A percentile compares a stretch with the other conserved stretches of the same genome.
Evolutionary conservation across 2,329 filamentous ascomycete species (phyloP).

Genomic region (Tolypocladium inflatum): DNA sequence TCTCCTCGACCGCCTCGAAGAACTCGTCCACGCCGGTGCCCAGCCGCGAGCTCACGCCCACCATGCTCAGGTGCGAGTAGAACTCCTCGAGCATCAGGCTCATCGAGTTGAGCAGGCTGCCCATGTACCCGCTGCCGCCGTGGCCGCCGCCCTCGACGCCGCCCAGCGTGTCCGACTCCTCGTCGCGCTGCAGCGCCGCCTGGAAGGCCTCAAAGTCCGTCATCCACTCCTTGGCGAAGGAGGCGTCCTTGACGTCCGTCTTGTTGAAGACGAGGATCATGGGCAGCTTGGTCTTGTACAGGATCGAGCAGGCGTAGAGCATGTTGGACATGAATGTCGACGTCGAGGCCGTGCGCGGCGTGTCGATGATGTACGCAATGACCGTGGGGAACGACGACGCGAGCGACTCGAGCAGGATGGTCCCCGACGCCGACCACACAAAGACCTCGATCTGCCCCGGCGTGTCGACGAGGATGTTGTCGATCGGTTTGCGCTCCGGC

Average conservation of each 20-base stretch:
- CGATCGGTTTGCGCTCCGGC: constrained; percentile 53
- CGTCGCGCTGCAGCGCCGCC: constrained; percentile 69
- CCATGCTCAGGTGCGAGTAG: constrained; percentile 86
- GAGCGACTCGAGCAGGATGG: constrained; percentile 85
- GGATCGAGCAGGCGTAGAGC: constrained; percentile 96
- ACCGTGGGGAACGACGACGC: constrained; percentile 94
- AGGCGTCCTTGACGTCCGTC: constrained; percentile 85
- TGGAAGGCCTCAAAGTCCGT: constrained; percentile 97
- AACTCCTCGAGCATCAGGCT: constrained; percentile 96
- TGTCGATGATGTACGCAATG: constrained; percentile 96
- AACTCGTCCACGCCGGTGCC: constrained; percentile 89
- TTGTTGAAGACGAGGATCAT: constrained; percentile 99
- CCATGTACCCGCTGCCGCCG: constrained; percentile 90
- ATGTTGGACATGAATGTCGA: constrained; percentile 99
- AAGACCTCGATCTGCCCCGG: constrained; percentile 98
- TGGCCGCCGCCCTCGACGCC: constrained; percentile 58
- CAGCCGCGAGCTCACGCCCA: constrained; percentile 87
- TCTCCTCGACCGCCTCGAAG: constrained; percentile 79
- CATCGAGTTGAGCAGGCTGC: constrained; percentile 92
- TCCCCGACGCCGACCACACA: constrained; percentile 93
- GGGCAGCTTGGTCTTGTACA: constrained; percentile 96
- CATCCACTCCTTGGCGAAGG: constrained; percentile 98
- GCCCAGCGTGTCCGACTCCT: constrained; percentile 67
- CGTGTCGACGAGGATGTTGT: constrained; percentile 87
- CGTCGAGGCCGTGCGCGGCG: constrained; percentile 82